Evolutionary conservation across 495 filamentous ascomycete species (phyloP), one percentile per base, ranked within the genome.

Genomic region (Penicillium canariense): DNA sequence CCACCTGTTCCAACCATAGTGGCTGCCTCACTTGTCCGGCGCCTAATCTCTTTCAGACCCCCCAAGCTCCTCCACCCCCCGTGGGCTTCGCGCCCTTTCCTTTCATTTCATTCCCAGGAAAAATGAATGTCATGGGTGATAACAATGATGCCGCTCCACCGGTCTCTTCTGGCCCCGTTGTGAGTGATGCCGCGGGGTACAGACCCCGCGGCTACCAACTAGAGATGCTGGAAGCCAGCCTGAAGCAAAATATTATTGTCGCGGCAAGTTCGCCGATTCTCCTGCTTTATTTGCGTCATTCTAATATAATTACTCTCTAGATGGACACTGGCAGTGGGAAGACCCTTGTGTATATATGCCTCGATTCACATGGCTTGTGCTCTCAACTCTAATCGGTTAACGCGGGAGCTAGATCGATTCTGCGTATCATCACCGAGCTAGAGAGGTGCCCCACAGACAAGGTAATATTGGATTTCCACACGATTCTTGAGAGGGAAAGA

Each of bases 261-360:
- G 85, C 84, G 12, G 90, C 92, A 76, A 25, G 83, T 72, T 23
- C 30, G 22, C 47, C 51, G 35, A 11, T 22, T 1, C 5, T 9
- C 9, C 26, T 39, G 15, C 32, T 34, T 36, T 22, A 48, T 36
- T 8, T 45, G 6, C 7, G 20, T 11, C 7, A 8, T 23, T 30
- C 36, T 52, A 40, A 53, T 35, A 22, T 27, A 18, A 17, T 30
- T n/a, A 36, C 36, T 2, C 11, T 48, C 0, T 12, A 93, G 87
- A 96, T 96, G 91, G 91, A 94, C 62, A 96, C 92, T 0, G 92
- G 92, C 1, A 90, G 84, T 65, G 93, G 93, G 8, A 97, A 97
- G 70, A 97, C 93, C 2, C 86, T 89, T 52, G 85, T 96, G 91
- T 92, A 84, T 65, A 82, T 69, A 42, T 34, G 25, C 45, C 31